A percentile compares a stretch with the other conserved stretches of the same genome.
phyloP scores from a whole-genome alignment of 805 yeast species.

The Cyberlindnera saturnus region DNA sequence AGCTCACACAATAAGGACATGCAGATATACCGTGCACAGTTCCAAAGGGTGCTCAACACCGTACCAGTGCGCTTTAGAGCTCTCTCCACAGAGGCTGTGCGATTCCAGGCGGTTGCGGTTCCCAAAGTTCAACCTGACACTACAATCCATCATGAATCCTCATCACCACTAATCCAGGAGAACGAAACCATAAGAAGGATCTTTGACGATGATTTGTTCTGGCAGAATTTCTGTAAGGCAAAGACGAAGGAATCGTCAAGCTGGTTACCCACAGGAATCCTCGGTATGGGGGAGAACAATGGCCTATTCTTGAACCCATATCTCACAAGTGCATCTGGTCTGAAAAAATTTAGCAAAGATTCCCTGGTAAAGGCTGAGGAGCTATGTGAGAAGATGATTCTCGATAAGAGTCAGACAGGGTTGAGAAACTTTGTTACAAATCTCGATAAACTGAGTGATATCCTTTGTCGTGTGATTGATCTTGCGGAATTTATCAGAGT shows the following conservation, averaged over 20 bases:
- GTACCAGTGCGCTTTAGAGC: background rate
- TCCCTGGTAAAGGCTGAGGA: conserved; percentile 62
- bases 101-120: background rate
- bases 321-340: conserved; percentile 63
- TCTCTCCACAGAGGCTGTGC: background rate
- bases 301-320: conserved; percentile 77
- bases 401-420: conserved; percentile 38
- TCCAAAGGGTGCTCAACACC: background rate
- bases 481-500: conserved; percentile 88
- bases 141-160: background rate
- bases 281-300: conserved; percentile 23
- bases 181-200: conserved; percentile 35
- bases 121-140: too few species aligned
- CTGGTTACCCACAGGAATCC: conserved; percentile 5
- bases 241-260: background rate
- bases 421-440: conserved; percentile 48
- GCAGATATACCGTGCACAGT: background rate
- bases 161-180: conserved; percentile 12
- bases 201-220: conserved; percentile 57
- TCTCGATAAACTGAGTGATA: conserved; percentile 81
- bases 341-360: conserved; percentile 56
- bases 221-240: conserved; percentile 40
- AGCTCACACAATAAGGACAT: background rate
- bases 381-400: conserved; percentile 52
- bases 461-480: conserved; percentile 87